A percentile compares a stretch with the other conserved stretches of the same genome.
These are phyloP conservation scores for Striga hermonthica DNA, from an alignment of 305 asterid species.

Conservation along the genomic window DNA sequence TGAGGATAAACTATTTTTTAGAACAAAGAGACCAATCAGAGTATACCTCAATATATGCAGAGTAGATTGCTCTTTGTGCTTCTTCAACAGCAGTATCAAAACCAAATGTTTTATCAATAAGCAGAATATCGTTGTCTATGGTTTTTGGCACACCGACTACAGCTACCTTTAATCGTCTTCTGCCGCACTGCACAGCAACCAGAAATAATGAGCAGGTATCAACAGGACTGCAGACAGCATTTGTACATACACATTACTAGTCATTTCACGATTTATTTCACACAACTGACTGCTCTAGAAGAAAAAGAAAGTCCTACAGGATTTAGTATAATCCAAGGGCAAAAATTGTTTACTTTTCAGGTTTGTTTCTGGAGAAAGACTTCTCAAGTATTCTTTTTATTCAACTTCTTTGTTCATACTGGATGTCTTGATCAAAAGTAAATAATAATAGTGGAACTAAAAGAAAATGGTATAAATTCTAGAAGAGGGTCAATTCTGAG, in stretches of 20 bases:
- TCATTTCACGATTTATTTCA: neutral
- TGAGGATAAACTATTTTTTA: constrained; percentile 23
- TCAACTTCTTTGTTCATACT: constrained; percentile 3
- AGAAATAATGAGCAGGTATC: constrained; percentile 9
- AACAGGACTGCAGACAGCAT: constrained; percentile 6
- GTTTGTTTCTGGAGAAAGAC: neutral
- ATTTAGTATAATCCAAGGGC: neutral
- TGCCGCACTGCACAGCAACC: constrained; percentile 57
- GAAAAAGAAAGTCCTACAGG: neutral
- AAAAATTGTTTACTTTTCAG: neutral
- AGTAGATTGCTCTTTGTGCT: constrained; percentile 92
- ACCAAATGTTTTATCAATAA: constrained; percentile 97
- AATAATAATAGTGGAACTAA: too few species aligned
- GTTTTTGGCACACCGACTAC: constrained; percentile 99
- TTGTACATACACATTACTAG: neutral
- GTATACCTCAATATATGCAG: constrained; percentile 89
- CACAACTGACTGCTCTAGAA: neutral
- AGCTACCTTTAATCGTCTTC: constrained; percentile 62
- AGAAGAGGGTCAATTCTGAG: constrained; percentile 5
- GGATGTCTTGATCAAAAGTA: constrained; percentile 7
- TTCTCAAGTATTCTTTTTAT: neutral
- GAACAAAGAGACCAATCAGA: constrained; percentile 17
- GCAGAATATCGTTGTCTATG: constrained; percentile 91
- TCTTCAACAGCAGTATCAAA: constrained; percentile 99
- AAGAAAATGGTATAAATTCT: neutral